Evolutionary conservation across 306 rosid genomes (phyloP).

Genomic region (Dalbergia cochinchinensis): DNA sequence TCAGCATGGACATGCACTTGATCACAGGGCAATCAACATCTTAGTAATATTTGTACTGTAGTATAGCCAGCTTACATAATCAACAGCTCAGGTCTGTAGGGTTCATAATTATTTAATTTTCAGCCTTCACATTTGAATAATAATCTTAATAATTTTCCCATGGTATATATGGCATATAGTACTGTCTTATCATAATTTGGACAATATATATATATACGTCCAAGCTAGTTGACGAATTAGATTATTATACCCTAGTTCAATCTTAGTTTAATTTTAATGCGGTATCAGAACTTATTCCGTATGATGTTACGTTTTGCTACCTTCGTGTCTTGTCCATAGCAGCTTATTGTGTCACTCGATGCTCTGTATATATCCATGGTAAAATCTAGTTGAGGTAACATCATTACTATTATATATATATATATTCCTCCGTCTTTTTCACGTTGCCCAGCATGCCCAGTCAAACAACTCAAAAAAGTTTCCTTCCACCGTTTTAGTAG

Average conservation of each 20-base stretch:
- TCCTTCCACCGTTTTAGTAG: too few relatives aligned
- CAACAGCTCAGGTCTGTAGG: neutral
- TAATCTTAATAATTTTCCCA: too few relatives aligned
- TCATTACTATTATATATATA: too few relatives aligned
- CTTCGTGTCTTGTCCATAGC: neutral
- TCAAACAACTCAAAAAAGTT: neutral
- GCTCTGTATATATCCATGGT: slow-evolving; percentile 22
- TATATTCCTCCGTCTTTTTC: neutral
- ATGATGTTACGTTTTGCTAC: neutral
- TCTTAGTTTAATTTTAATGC: too few relatives aligned
- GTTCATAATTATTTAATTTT: neutral
- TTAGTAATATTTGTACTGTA: neutral
- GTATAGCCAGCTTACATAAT: neutral
- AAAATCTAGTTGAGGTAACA: neutral
- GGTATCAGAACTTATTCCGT: too few relatives aligned
- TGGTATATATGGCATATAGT: too few relatives aligned
- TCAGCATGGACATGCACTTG: neutral
- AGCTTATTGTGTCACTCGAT: neutral
- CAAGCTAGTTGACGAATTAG: too few relatives aligned
- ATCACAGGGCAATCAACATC: neutral
- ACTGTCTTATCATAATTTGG: too few relatives aligned
- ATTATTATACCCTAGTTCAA: too few relatives aligned
- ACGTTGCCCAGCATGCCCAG: neutral
- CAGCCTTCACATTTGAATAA: neutral
- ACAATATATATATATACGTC: too few relatives aligned